Percentiles rank a stretch among this genome's conserved stretches.
These are phyloP conservation scores for Suhomyces prunicola DNA, from an alignment of 805 yeast species.

Conservation along the genomic window DNA sequence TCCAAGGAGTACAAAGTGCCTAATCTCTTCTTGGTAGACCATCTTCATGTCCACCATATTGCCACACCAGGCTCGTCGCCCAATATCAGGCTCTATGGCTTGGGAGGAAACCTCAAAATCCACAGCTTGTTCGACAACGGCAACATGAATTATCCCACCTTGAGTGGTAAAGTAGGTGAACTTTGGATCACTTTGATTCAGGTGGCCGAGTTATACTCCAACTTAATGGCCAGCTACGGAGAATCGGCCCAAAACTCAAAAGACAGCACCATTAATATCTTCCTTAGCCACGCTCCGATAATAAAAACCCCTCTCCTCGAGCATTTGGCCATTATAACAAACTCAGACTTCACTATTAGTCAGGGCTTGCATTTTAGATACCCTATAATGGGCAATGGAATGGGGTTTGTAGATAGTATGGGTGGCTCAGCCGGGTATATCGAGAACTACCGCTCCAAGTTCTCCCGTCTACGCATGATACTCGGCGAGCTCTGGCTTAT, in stretches of 20 bases:
- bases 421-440: slow-evolving; percentile 35
- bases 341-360: slow-evolving; percentile 71
- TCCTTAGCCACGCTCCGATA: slow-evolving; percentile 69
- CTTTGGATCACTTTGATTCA: slow-evolving; percentile 73
- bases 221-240: slow-evolving; percentile 5
- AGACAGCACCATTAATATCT: slow-evolving; percentile 50
- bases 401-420: slow-evolving; percentile 56
- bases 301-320: slow-evolving; percentile 66
- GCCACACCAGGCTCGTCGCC: slow-evolving; percentile 40
- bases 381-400: slow-evolving; percentile 66
- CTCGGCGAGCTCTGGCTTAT: slow-evolving; percentile 63
- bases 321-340: slow-evolving; percentile 61
- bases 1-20: slow-evolving; percentile 50
- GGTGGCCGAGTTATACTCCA: slow-evolving; percentile 55
- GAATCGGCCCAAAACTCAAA: not conserved
- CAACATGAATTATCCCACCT: slow-evolving; percentile 10
- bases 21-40: slow-evolving; percentile 63
- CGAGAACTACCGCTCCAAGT: slow-evolving; percentile 61
- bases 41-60: slow-evolving; percentile 44
- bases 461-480: slow-evolving; percentile 58
- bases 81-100: slow-evolving; percentile 55
- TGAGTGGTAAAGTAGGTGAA: slow-evolving; percentile 47
- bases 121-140: slow-evolving; percentile 60
- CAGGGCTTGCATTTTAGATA: slow-evolving; percentile 70
- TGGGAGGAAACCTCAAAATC: slow-evolving; percentile 69